Base-by-base conservation (phyloP, 2,329 filamentous ascomycete genomes). In the Paecilomyces niveus region DNA sequence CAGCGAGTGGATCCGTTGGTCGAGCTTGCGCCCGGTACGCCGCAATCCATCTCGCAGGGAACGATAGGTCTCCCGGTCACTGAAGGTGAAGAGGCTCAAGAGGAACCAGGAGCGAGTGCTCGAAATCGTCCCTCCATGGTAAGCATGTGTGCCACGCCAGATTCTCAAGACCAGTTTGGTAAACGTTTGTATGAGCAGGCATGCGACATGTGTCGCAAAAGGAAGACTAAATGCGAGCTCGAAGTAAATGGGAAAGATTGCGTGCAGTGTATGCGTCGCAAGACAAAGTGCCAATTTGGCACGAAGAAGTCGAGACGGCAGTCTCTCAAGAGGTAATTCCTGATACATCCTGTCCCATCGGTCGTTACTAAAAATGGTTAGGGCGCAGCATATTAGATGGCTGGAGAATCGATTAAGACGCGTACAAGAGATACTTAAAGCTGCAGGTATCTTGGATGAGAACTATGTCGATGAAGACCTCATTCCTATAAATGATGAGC, bases 221-320 rank as follows among this genome's bases (percentile, higher is more conserved):
- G 84, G 75, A 80, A 89, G 76, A 93, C 96, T 76, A 96, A 96
- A 78, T 97, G 93, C 76, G 92, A 96, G 72, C 89, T 92, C 65
- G 94, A 94, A 76, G 83, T 92, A 69, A 90, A 91, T 24, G 84
- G 88, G 56, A 33, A 58, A 7, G 54, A 62, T 21, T 97, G 92
- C 77, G 88, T 89, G 5, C 92, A 96, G 76, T 97, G 92, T 74
- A 87, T 88, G 71, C 96, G 96, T 73, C 95, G 96, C 80, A 96
- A 95, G 80, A 94, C 90, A 6, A 89, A 92, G 67, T 97, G 93
- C 76, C 85, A 94, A 67, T 96, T 96, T 72, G 95, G 92, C 1
- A 89, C 94, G 70, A 89, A 94, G 52, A 90, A 95, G 78, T 96
- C 96, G 84, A 96, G 96, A 81, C 83, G 90, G 61, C 91, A 88